Base-by-base conservation (phyloP, 2,329 filamentous ascomycete species). In the Corinectria fuckeliana region DNA sequence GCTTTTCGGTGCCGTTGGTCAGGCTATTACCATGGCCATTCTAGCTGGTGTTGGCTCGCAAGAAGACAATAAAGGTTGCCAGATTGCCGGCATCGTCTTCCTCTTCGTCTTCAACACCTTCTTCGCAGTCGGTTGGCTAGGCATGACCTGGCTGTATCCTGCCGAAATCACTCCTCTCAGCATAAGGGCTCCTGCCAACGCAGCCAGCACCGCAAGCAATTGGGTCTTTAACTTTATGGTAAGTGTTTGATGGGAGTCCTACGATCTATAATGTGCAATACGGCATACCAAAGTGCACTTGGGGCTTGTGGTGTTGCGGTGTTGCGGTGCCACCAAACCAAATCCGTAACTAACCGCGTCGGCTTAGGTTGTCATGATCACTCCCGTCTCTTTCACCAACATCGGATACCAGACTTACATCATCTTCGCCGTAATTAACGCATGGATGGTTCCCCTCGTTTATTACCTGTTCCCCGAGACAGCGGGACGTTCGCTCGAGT, bases 381-480 rank as follows among this genome's bases (percentile, higher is more conserved):
- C 85, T 0, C 86, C 86, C 0, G 76, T 87, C 2, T 79, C 84
- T 1, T 85, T 88, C 62, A 75, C 81, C 56, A 83, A 76, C 56
- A 89, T 89, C 61, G 72, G 75, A 14, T 83, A 85, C 75, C 78
- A 85, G 67, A 88, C 86, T 0, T 89, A 89, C 72, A 83, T 85
- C 67, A 84, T 90, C 65, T 90, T 90, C 68, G 87, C 87, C 10
- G 81, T 87, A 44, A 87, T 89, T 75, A 89, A 89, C 71, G 81
- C 82, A 63, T 77, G 83, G 65, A 86, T 87, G 71, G 79, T 87
- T 0, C 85, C 85, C 0, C 77, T 75, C 3, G 78, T 86, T 21
- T 88, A 85, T 72, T 84, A 85, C 74, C 87, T 87, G 77, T 88
- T 85, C 74, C 87, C 87, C 0, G 87, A 89, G 73, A 89, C 87